Conservation (phyloP, 2,329 filamentous ascomycete species). For the Pseudohalonectria lignicola region DNA sequence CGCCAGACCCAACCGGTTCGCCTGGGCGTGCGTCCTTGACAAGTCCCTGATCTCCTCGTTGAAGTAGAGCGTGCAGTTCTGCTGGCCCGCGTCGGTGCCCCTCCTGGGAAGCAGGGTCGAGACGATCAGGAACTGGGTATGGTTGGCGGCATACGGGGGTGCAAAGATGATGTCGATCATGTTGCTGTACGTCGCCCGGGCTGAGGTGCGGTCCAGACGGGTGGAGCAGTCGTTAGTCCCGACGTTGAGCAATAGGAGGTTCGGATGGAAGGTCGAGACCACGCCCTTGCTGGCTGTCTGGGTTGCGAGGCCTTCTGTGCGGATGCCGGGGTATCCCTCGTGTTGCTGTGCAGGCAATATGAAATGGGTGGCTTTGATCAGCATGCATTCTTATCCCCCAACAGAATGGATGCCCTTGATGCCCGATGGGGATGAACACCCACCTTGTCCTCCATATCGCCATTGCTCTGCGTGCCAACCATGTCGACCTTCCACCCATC, state of each 20-base stretch:
- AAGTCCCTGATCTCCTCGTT: slow-evolving; percentile 2
- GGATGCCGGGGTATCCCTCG: slow-evolving; percentile 3
- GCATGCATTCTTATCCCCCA: too few relatives aligned
- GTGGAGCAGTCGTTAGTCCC: slow-evolving; percentile 4
- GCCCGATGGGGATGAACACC: too few relatives aligned
- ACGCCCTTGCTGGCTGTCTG: slow-evolving; percentile 1
- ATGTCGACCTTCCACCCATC: slow-evolving; percentile 1
- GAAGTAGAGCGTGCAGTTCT: slow-evolving; percentile 1
- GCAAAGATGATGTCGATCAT: slow-evolving; percentile 3
- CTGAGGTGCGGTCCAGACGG: not conserved
- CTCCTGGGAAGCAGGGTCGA: slow-evolving; percentile 3
- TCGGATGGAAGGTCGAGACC: not conserved
- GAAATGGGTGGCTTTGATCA: too few relatives aligned
- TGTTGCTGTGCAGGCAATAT: slow-evolving; percentile 2
- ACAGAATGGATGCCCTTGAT: too few relatives aligned
- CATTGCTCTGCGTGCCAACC: not conserved
- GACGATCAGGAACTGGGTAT: not conserved
- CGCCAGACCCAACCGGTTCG: not conserved
- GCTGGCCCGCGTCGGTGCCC: not conserved
- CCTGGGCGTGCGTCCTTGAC: not conserved
- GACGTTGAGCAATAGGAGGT: slow-evolving; percentile 4
- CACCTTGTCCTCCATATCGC: not conserved
- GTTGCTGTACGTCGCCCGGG: slow-evolving; percentile 1
- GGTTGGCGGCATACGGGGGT: not conserved
- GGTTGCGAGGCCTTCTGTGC: not conserved